Evolutionary conservation across 768 basidiomycete species (phyloP).

Genomic region (Porphyrellus cyaneotinctus): DNA sequence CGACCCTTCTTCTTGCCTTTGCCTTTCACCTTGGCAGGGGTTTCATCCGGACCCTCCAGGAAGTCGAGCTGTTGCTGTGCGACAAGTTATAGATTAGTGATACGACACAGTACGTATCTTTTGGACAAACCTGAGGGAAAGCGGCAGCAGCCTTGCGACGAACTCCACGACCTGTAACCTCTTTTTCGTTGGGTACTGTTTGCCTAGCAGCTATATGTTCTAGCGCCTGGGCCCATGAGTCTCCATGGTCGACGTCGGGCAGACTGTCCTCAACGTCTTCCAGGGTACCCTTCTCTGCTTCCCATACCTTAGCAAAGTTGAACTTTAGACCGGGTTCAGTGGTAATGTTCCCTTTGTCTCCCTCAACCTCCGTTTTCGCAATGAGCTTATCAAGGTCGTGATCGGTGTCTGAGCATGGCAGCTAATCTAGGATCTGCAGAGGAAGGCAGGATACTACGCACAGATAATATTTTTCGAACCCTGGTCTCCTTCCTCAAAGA

Average conservation of each 20-base stretch:
- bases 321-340: conserved; percentile 61
- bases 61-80: conserved; percentile 33
- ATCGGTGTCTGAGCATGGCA: conserved; percentile 55
- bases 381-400: conserved; percentile 84
- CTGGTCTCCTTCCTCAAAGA: conserved; percentile 66
- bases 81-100: conserved; percentile 4
- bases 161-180: conserved; percentile 66
- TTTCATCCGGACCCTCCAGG: conserved; percentile 34
- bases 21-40: conserved; percentile 35
- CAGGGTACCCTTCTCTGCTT: conserved; percentile 65
- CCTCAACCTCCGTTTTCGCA: conserved; percentile 76
- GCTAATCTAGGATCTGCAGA: neutral
- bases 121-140: conserved; percentile 33
- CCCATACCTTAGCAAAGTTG: conserved; percentile 91
- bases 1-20: conserved; percentile 34
- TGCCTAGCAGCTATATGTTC: conserved; percentile 43
- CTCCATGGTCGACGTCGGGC: conserved; percentile 46
- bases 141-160: conserved; percentile 65
- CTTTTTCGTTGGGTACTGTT: conserved; percentile 41
- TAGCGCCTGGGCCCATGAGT: conserved; percentile 82
- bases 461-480: conserved; percentile 65
- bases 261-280: conserved; percentile 62
- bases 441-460: conserved; percentile 30
- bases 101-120: neutral
- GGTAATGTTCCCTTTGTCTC: conserved; percentile 47